Evolutionary conservation across 1,139 yeast genomes (phyloP).

Genomic region (Geotrichum carabidarum): DNA sequence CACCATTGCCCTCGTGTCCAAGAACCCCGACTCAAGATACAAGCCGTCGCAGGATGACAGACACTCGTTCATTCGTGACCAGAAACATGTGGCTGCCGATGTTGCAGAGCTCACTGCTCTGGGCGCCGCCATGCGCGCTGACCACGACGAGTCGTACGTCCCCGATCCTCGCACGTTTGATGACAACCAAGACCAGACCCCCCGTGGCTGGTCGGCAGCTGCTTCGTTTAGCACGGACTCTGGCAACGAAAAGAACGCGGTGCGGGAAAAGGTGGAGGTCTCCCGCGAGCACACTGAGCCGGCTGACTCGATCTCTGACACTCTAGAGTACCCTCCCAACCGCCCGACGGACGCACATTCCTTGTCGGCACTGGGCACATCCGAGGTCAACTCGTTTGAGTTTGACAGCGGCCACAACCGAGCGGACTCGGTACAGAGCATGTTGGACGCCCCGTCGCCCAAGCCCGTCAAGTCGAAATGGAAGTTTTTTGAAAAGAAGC

Average conservation of each 20-base stretch:
- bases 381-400: background rate
- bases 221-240: background rate
- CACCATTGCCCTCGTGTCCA: constrained; percentile 72
- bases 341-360: background rate
- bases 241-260: too few species aligned
- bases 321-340: background rate
- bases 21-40: constrained; percentile 88
- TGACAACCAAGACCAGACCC: background rate
- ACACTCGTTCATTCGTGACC: constrained; percentile 67
- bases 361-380: background rate
- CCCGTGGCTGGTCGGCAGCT: background rate
- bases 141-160: constrained; percentile 39
- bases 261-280: too few species aligned
- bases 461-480: background rate
- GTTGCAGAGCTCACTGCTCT: constrained; percentile 69
- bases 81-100: constrained; percentile 46
- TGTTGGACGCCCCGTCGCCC: background rate
- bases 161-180: background rate
- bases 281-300: too few species aligned
- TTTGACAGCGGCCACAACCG: background rate
- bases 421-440: constrained; percentile 2
- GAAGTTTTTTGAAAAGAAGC: constrained; percentile 7
- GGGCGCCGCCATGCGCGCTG: constrained; percentile 80
- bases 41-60: constrained; percentile 95
- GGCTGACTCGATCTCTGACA: background rate